Evolutionary conservation across 176 grass and related monocot species (phyloP).

Genomic region (Zoysia japonica): DNA sequence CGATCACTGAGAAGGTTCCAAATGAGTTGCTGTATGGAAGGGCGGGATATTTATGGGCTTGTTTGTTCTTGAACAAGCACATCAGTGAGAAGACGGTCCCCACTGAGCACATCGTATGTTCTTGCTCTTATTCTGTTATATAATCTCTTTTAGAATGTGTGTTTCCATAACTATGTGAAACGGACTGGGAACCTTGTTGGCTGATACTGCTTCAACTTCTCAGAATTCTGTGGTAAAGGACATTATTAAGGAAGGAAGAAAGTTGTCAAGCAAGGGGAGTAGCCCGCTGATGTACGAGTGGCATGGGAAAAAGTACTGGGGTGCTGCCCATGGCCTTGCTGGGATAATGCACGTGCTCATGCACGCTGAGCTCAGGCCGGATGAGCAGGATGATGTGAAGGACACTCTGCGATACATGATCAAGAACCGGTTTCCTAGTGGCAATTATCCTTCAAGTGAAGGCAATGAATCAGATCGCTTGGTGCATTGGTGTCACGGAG

Average conservation of each 20-base stretch:
- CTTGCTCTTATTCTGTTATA: background rate
- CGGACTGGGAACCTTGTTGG: constrained; percentile 9
- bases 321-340: constrained; percentile 81
- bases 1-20: constrained; percentile 57
- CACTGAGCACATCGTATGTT: constrained; percentile 54
- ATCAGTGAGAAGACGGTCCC: constrained; percentile 61
- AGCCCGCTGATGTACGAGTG: constrained; percentile 88
- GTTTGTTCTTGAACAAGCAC: constrained; percentile 88
- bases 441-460: constrained; percentile 80
- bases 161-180: background rate
- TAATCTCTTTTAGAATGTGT: background rate
- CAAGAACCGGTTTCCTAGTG: constrained; percentile 64
- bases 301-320: constrained; percentile 89
- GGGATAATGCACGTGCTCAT: constrained; percentile 88
- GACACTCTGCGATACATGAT: constrained; percentile 81
- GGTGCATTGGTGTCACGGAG: constrained; percentile 94
- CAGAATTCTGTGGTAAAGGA: constrained; percentile 59
- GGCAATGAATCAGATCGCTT: constrained; percentile 59
- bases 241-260: constrained; percentile 78
- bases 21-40: constrained; percentile 88
- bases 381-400: constrained; percentile 73
- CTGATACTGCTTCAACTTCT: constrained; percentile 25
- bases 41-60: constrained; percentile 91
- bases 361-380: constrained; percentile 59
- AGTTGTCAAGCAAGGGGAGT: constrained; percentile 49